Evolutionary conservation across 768 basidiomycete species (phyloP), one percentile per base, ranked within the genome.

Genomic region (Mycena polygramma): DNA sequence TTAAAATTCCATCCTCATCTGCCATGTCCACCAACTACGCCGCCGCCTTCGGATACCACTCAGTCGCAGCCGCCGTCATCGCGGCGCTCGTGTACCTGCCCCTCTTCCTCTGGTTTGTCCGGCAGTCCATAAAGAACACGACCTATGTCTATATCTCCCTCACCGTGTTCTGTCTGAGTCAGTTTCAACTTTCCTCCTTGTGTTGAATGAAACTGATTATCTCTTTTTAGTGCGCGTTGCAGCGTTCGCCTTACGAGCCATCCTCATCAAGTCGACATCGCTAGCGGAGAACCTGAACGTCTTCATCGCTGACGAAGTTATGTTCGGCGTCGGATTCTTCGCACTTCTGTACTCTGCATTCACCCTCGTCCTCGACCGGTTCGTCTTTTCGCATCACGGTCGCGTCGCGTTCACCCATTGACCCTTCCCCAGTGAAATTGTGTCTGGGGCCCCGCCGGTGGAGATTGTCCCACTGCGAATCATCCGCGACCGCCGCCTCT

Each of bases 321-420:
- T 86, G 30, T 82, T 82, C 45, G 79, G 81, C 2, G 79, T 83
- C 22, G 85, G 85, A 9, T 86, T 83, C 73, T 82, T 84, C 37
- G 82, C 81, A 22, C 76, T 87, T 10, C 72, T 87, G 17, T 83
- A 81, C 63, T 82, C 84, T 2, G 78, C 83, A 0, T 86, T 82
- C 62, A 83, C 78, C 0, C 78, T 86, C 2, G 82, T 84, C 4
- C 70, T 84, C 9, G 84, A 86, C 64, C 76, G 83, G 86, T 86
- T 20, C 6, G 67, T 51, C 46, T 20, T 30, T 6, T 30, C 30
- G n/a, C 30, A 30, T 30, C 30, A 59, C 51, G 78, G 57, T 5
- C 54, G 10, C 4, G 8, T 15, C 36, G 14, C 13, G 20, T 24
- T 0, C 43, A 57, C 17, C 22, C 35, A 48, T 13, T 51, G 20